phyloP scores from a whole-genome alignment of 2,329 filamentous ascomycete species.

The Colletotrichum melonis region DNA sequence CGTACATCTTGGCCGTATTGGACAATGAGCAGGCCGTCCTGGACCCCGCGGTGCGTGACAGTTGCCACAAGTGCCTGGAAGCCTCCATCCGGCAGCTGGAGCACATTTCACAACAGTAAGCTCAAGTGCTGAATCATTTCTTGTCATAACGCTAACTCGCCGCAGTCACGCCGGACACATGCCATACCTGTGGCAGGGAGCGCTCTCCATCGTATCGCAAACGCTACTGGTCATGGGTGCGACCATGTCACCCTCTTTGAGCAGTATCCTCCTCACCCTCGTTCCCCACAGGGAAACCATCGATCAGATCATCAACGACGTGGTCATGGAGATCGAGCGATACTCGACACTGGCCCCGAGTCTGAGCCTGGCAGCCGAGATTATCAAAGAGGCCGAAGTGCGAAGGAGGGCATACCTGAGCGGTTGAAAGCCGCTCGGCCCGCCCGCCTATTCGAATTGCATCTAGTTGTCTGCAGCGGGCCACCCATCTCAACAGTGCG shows the following conservation, averaged over 20 bases:
- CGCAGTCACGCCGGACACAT: constrained; percentile 82
- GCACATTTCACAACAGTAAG: constrained; percentile 81
- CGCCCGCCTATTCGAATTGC: constrained; percentile 11
- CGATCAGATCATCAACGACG: constrained; percentile 81
- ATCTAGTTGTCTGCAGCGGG: background rate
- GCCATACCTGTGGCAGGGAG: constrained; percentile 88
- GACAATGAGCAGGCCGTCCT: constrained; percentile 80
- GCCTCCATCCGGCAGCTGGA: constrained; percentile 84
- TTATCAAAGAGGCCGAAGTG: constrained; percentile 82
- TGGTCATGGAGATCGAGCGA: constrained; percentile 79
- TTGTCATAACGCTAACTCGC: constrained; percentile 42
- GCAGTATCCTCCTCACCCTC: constrained; percentile 69
- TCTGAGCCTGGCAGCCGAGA: constrained; percentile 80
- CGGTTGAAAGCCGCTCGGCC: constrained; percentile 49
- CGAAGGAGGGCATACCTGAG: constrained; percentile 73
- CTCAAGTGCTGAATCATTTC: constrained; percentile 36
- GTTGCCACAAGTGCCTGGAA: constrained; percentile 84
- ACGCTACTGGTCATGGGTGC: constrained; percentile 86
- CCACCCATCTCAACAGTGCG: background rate
- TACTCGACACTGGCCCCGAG: constrained; percentile 82
- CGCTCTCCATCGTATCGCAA: constrained; percentile 85
- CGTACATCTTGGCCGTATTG: constrained; percentile 83
- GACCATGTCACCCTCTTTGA: constrained; percentile 81
- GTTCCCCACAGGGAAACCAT: constrained; percentile 70
- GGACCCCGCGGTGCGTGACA: constrained; percentile 79